phyloP scores from a whole-genome alignment of 192 early-diverging fungal genomes.

The Irineochytrium annulatum region DNA sequence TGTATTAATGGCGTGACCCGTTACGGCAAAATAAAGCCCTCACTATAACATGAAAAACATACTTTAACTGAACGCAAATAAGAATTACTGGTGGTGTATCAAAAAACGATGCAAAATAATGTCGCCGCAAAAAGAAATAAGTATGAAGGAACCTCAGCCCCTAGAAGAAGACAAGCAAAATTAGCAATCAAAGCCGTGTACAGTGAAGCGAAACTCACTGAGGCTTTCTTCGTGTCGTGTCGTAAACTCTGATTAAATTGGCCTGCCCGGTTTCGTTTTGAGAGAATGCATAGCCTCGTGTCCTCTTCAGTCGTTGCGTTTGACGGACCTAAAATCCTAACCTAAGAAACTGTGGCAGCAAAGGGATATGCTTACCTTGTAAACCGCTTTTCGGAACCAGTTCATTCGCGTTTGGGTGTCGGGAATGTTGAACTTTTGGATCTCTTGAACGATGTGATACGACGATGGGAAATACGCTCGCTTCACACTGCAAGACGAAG shows the following conservation, averaged over 20 bases:
- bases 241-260: constrained; percentile 74
- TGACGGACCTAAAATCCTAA: constrained; percentile 52
- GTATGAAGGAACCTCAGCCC: too few relatives aligned
- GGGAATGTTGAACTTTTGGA: constrained; percentile 98
- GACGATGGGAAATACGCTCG: constrained; percentile 75
- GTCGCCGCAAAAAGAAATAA: too few relatives aligned
- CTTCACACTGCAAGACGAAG: constrained; percentile 52
- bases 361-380: constrained; percentile 78
- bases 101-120: too few relatives aligned
- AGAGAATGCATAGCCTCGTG: constrained; percentile 96
- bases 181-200: too few relatives aligned
- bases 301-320: constrained; percentile 87
- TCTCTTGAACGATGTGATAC: constrained; percentile 98
- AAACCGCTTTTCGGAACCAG: constrained; percentile 95
- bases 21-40: too few relatives aligned
- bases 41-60: too few relatives aligned
- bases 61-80: too few relatives aligned
- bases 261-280: constrained; percentile 97
- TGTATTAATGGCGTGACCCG: too few relatives aligned
- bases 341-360: not conserved
- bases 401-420: constrained; percentile 98
- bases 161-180: too few relatives aligned
- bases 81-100: too few relatives aligned
- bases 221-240: constrained; percentile 71
- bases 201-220: constrained; percentile 13